These are phyloP conservation scores for Aureobasidium sp. DNA, from an alignment of 2,329 filamentous ascomycete species.

Conservation along the genomic window DNA sequence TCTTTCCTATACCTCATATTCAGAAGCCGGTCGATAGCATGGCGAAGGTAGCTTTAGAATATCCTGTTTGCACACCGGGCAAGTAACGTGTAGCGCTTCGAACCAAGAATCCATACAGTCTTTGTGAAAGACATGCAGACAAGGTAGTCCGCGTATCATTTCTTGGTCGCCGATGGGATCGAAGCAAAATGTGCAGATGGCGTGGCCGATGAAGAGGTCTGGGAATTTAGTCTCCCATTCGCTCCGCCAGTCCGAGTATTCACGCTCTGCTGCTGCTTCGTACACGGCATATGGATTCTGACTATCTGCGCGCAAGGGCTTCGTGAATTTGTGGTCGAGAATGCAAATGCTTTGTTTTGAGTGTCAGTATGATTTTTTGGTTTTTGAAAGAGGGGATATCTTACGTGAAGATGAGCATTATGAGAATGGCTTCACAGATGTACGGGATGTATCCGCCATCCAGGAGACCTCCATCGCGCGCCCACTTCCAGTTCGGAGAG, in stretches of 20 bases:
- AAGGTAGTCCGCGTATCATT: conserved; percentile 2
- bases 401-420: not conserved
- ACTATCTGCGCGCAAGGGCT: not conserved
- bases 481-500: not conserved
- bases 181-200: conserved; percentile 6
- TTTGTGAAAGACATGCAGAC: conserved; percentile 12
- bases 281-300: not conserved
- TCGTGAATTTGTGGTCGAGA: not conserved
- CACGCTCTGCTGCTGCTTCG: not conserved
- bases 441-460: not conserved
- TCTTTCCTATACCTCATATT: not conserved
- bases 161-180: conserved; percentile 5
- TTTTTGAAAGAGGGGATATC: not conserved
- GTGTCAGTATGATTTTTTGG: not conserved
- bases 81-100: conserved; percentile 4
- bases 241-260: not conserved
- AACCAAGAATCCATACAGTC: conserved; percentile 9
- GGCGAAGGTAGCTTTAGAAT: not conserved
- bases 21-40: not conserved
- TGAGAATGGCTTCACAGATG: not conserved
- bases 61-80: conserved; percentile 1
- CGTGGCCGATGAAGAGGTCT: not conserved
- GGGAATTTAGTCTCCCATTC: not conserved
- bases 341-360: not conserved
- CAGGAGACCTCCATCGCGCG: not conserved